Evolutionary conservation across 768 basidiomycete species (phyloP).

Genomic region (Amanita pallidorosea): DNA sequence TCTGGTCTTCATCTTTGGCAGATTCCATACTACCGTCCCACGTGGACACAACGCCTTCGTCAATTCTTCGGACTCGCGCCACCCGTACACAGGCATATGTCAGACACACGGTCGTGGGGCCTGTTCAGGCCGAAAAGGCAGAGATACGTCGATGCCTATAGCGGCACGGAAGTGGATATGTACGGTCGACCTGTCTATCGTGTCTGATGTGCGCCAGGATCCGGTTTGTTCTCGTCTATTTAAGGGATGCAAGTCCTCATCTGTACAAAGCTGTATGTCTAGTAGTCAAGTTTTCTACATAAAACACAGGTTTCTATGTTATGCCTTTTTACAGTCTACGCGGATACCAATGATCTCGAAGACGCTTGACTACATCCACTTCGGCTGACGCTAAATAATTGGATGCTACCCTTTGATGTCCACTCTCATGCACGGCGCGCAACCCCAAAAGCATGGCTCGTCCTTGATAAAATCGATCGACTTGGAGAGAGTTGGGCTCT

Average conservation of each 20-base stretch:
- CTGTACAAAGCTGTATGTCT: too few relatives aligned
- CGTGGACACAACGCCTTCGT: conserved; percentile 36
- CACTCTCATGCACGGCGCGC: conserved; percentile 11
- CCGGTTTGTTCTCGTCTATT: too few relatives aligned
- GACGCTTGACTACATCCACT: conserved; percentile 44
- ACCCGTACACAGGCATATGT: conserved; percentile 21
- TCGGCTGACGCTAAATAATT: conserved; percentile 34
- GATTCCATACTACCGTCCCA: conserved; percentile 13
- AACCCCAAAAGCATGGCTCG: conserved; percentile 38
- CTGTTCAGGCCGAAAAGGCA: conserved; percentile 42
- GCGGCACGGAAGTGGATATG: conserved; percentile 43
- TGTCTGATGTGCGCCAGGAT: conserved; percentile 16
- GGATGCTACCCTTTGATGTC: background rate
- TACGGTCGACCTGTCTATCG: conserved; percentile 44
- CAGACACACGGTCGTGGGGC: conserved; percentile 38
- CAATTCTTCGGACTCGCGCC: conserved; percentile 44
- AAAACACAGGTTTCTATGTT: background rate
- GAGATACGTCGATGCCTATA: conserved; percentile 37
- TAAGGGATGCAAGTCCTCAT: background rate
- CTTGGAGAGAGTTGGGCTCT: conserved; percentile 3
- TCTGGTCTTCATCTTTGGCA: background rate
- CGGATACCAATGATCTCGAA: conserved; percentile 60
- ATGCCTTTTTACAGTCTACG: conserved; percentile 29
- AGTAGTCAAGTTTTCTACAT: background rate
- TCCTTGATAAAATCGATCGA: conserved; percentile 37